Evolutionary conservation across 805 yeast genomes (phyloP).

Genomic region (Blastobotrys peoriensis): DNA sequence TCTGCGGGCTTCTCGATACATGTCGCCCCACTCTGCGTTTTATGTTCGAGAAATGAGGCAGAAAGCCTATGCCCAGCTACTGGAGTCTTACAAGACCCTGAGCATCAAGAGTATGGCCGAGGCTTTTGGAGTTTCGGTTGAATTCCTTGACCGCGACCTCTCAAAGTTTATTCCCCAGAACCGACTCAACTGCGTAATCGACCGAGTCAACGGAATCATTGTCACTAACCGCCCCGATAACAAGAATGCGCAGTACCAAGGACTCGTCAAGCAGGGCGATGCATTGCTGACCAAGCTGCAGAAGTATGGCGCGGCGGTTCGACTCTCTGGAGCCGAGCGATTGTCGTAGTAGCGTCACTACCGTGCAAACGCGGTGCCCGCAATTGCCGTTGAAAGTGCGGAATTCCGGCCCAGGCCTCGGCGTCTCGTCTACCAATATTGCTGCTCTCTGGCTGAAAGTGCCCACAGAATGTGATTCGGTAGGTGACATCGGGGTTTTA

Average conservation of each 20-base stretch:
- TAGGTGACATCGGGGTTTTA: too few relatives aligned
- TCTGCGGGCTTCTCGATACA: constrained; percentile 56
- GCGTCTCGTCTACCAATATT: too few relatives aligned
- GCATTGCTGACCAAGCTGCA: constrained; percentile 87
- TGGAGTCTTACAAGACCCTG: constrained; percentile 89
- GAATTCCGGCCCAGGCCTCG: too few relatives aligned
- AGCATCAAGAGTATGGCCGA: constrained; percentile 90
- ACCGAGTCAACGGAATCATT: constrained; percentile 85
- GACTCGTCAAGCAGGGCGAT: constrained; percentile 87
- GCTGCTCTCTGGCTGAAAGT: too few relatives aligned
- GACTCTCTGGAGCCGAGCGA: constrained; percentile 81
- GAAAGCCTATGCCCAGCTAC: constrained; percentile 87
- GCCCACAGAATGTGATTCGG: too few relatives aligned
- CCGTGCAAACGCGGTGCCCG: too few relatives aligned
- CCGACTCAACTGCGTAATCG: constrained; percentile 91
- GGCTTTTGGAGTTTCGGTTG: constrained; percentile 83
- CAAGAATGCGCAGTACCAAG: constrained; percentile 89
- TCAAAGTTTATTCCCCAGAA: constrained; percentile 89
- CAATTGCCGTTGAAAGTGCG: too few relatives aligned
- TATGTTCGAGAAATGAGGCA: constrained; percentile 90
- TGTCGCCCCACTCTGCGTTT: constrained; percentile 72
- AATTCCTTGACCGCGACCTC: constrained; percentile 79
- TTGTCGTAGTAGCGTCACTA: too few relatives aligned
- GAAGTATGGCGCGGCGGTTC: constrained; percentile 95
- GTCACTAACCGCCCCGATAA: constrained; percentile 95